Percentiles rank a stretch among this genome's conserved stretches.
Conservation (phyloP, 257 asterid species). For the Przewalskia tangutica region DNA sequence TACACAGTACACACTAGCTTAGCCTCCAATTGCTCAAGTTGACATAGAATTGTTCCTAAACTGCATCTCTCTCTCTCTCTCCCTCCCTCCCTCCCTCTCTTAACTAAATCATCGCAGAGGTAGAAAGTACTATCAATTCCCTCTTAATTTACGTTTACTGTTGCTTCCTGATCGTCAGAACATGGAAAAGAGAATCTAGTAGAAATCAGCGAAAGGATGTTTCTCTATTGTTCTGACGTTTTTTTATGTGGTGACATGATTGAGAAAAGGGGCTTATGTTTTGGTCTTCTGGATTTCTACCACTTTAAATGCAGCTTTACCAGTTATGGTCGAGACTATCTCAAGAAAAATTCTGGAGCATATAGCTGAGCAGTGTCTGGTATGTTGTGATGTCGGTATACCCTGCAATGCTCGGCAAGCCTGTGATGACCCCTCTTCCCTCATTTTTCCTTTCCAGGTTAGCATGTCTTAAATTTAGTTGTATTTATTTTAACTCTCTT, state of each 20-base stretch:
- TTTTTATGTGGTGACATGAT: not conserved
- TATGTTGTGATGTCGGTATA: conserved; percentile 77
- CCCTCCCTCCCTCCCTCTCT: not conserved
- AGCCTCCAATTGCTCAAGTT: not conserved
- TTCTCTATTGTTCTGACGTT: not conserved
- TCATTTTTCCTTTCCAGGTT: conserved; percentile 94
- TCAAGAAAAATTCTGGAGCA: conserved; percentile 65
- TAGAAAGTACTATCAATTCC: not conserved
- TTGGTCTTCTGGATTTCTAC: not conserved
- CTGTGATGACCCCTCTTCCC: conserved; percentile 64
- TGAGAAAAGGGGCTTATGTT: not conserved
- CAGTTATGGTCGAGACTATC: conserved; percentile 76
- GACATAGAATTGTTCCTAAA: not conserved
- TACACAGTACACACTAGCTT: not conserved
- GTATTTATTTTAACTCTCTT: not conserved
- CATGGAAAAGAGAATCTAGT: not conserved
- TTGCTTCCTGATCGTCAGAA: not conserved
- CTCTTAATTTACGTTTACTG: not conserved
- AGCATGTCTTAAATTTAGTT: conserved; percentile 1
- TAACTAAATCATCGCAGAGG: not conserved
- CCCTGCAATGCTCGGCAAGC: conserved; percentile 83
- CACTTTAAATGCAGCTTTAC: conserved; percentile 49
- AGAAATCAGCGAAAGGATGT: not conserved
- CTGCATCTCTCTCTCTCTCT: not conserved
- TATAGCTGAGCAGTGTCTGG: conserved; percentile 82